A percentile compares a stretch with the other conserved stretches of the same genome.
These are phyloP conservation scores for Yamadazyma akitaensis DNA, from an alignment of 805 yeast genomes.

Conservation along the genomic window DNA sequence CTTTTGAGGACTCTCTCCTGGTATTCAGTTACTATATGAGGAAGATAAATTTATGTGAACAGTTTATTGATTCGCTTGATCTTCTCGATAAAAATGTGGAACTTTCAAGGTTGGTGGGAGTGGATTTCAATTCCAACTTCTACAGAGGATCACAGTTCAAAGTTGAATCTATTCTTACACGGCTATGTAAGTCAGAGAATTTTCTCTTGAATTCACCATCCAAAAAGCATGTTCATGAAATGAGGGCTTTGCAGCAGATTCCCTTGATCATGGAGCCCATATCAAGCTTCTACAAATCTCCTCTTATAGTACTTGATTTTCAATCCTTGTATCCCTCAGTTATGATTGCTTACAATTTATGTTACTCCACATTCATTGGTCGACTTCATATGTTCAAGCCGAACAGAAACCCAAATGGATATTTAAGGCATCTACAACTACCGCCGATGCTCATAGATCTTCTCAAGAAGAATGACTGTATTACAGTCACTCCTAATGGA, in stretches of 20 bases:
- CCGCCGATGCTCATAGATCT: conserved; percentile 56
- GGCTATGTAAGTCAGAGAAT: conserved; percentile 77
- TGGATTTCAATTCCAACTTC: conserved; percentile 84
- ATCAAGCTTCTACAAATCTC: conserved; percentile 80
- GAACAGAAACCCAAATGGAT: conserved; percentile 51
- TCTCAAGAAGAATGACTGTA: conserved; percentile 44
- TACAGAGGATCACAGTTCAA: conserved; percentile 92
- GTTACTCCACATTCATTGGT: conserved; percentile 73
- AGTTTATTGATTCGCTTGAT: conserved; percentile 60
- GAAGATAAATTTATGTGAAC: conserved; percentile 41
- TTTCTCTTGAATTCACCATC: conserved; percentile 74
- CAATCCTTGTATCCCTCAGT: conserved; percentile 93
- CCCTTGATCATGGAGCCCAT: conserved; percentile 93
- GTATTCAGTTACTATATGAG: conserved; percentile 46
- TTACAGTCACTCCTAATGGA: conserved; percentile 85
- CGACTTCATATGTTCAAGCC: conserved; percentile 52
- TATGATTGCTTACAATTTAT: conserved; percentile 96
- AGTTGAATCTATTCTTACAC: conserved; percentile 77
- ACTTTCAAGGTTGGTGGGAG: conserved; percentile 80
- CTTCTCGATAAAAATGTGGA: conserved; percentile 70
- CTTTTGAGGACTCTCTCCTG: conserved; percentile 19
- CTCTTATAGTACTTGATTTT: conserved; percentile 86
- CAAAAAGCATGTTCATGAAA: conserved; percentile 74
- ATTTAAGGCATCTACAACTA: conserved; percentile 40
- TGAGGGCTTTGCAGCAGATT: conserved; percentile 80